These are phyloP conservation scores for Picea abies DNA, from an alignment of 83 land plant species.

Conservation along the genomic window DNA sequence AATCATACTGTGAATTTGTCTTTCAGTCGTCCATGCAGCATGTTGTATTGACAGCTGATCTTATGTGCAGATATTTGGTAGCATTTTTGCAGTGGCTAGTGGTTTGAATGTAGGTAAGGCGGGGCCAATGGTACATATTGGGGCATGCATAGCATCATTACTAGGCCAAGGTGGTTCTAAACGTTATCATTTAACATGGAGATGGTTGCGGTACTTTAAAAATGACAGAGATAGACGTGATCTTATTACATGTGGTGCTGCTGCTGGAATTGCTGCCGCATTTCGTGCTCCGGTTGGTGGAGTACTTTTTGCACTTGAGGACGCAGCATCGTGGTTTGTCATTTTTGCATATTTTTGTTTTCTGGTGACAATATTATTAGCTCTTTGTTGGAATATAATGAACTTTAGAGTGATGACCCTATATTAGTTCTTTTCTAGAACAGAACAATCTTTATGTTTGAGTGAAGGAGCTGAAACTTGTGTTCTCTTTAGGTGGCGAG, in stretches of 20 bases:
- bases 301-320: conserved; percentile 88
- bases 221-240: conserved; percentile 85
- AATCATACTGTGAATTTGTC: neutral
- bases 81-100: conserved; percentile 68
- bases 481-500: conserved; percentile 67
- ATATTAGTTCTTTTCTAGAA: neutral
- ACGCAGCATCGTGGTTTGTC: conserved; percentile 74
- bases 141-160: conserved; percentile 75
- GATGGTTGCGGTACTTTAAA: conserved; percentile 72
- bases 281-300: conserved; percentile 92
- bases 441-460: neutral
- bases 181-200: conserved; percentile 68
- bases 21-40: neutral
- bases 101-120: conserved; percentile 78
- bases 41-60: neutral
- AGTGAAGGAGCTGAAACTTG: neutral
- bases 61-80: conserved; percentile 67
- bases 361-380: neutral
- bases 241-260: conserved; percentile 82
- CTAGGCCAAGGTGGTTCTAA: conserved; percentile 83
- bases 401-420: neutral
- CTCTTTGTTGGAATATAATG: neutral
- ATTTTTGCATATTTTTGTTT: conserved; percentile 7
- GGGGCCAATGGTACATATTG: conserved; percentile 85
- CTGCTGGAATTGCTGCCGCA: conserved; percentile 88